Conservation (phyloP, 2,329 filamentous ascomycete genomes). For the Fusarium solani-melongenae region DNA sequence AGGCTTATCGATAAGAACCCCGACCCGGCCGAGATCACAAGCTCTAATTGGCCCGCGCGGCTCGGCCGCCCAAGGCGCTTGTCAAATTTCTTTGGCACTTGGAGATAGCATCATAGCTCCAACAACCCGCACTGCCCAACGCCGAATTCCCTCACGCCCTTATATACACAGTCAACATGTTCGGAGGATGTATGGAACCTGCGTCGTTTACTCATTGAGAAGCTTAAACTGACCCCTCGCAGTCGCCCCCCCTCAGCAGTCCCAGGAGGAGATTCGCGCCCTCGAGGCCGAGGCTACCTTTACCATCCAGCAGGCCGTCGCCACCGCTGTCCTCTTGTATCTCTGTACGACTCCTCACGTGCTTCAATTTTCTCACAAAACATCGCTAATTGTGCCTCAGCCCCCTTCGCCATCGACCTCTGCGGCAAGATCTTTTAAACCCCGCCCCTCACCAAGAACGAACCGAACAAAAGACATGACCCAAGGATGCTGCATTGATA, state of each 20-base stretch:
- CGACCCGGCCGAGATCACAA: conserved; percentile 5
- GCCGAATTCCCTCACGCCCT: background rate
- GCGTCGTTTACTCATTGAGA: background rate
- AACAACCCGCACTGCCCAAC: conserved; percentile 13
- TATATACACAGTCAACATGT: conserved; percentile 59
- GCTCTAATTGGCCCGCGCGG: conserved; percentile 23
- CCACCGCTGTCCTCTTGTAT: conserved; percentile 76
- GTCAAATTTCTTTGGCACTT: conserved; percentile 39
- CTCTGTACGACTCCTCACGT: conserved; percentile 69
- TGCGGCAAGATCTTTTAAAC: conserved; percentile 57
- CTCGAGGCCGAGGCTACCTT: conserved; percentile 75
- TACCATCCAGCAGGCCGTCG: conserved; percentile 74
- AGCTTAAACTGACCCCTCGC: conserved; percentile 34
- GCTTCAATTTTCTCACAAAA: background rate
- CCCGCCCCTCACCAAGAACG: background rate
- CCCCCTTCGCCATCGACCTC: conserved; percentile 69
- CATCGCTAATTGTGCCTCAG: conserved; percentile 48
- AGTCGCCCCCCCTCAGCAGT: conserved; percentile 77
- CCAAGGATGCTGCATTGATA: conserved; percentile 8
- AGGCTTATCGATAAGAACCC: conserved; percentile 42
- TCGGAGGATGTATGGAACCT: conserved; percentile 68
- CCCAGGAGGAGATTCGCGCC: conserved; percentile 75
- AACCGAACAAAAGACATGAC: background rate
- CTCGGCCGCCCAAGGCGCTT: conserved; percentile 12
- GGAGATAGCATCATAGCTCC: conserved; percentile 43